Conservation (phyloP, 1,284 basidiomycete species). For the Moesziomyces antarcticus region DNA sequence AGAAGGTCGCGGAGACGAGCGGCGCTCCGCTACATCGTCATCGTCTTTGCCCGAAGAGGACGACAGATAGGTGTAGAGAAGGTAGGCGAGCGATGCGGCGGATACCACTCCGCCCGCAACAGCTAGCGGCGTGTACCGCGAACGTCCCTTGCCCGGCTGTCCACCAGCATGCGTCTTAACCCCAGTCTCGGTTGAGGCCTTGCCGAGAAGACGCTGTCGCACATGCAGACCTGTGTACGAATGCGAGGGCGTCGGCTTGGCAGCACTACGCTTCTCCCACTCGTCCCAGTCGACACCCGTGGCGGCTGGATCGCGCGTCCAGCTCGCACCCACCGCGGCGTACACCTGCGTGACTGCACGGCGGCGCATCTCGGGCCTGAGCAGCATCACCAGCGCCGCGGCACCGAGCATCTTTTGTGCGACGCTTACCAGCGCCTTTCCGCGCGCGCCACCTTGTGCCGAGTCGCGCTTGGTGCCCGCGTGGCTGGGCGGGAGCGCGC, state of each 20-base stretch:
- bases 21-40: conserved; percentile 13
- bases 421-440: not conserved
- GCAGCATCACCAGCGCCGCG: conserved; percentile 17
- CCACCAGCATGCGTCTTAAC: conserved; percentile 3
- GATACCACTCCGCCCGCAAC: conserved; percentile 34
- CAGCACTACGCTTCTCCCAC: conserved; percentile 16
- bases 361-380: conserved; percentile 35
- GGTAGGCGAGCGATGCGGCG: conserved; percentile 28
- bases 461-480: not conserved
- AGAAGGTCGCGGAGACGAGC: not conserved
- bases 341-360: conserved; percentile 20
- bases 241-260: not conserved
- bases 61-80: conserved; percentile 39
- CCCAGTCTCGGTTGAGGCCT: not conserved
- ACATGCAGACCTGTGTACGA: conserved; percentile 38
- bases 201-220: conserved; percentile 20
- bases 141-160: not conserved
- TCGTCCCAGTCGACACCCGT: conserved; percentile 28
- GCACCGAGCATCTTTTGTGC: conserved; percentile 17
- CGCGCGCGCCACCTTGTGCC: not conserved
- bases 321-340: not conserved
- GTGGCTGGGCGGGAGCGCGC: conserved; percentile 5
- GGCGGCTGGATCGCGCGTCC: not conserved
- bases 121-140: conserved; percentile 21
- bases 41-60: conserved; percentile 12